These are phyloP conservation scores for Cinchona pubescens DNA, from an alignment of 257 asterid genomes.

Conservation along the genomic window DNA sequence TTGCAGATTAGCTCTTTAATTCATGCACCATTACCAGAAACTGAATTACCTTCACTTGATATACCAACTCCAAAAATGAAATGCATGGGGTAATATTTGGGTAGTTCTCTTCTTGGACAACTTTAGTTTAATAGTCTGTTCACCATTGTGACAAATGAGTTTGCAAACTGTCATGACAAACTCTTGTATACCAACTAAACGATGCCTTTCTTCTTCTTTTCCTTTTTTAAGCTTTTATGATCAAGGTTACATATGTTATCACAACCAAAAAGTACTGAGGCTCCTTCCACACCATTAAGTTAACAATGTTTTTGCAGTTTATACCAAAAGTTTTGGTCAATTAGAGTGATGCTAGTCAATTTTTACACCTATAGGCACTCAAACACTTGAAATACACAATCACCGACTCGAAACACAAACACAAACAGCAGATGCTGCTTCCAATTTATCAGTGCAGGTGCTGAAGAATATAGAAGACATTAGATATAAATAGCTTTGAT, in stretches of 20 bases:
- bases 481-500: not conserved
- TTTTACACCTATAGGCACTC: not conserved
- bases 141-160: not conserved
- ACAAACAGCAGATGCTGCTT: not conserved
- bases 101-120: not conserved
- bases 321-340: not conserved
- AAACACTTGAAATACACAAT: not conserved
- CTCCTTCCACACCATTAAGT: no score
- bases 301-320: not conserved
- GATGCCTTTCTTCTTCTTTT: not conserved
- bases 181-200: not conserved
- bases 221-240: not conserved
- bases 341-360: not conserved
- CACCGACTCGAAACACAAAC: not conserved
- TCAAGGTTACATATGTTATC: not conserved
- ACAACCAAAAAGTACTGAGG: not conserved
- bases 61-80: no score
- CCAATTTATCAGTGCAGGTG: not conserved
- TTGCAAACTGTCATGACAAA: not conserved
- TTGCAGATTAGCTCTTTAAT: not conserved
- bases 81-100: not conserved
- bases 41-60: not conserved
- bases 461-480: not conserved
- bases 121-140: no score
- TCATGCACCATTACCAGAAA: not conserved